phyloP scores from a whole-genome alignment of 2,329 filamentous ascomycete genomes.

The Lachnellula occidentalis region DNA sequence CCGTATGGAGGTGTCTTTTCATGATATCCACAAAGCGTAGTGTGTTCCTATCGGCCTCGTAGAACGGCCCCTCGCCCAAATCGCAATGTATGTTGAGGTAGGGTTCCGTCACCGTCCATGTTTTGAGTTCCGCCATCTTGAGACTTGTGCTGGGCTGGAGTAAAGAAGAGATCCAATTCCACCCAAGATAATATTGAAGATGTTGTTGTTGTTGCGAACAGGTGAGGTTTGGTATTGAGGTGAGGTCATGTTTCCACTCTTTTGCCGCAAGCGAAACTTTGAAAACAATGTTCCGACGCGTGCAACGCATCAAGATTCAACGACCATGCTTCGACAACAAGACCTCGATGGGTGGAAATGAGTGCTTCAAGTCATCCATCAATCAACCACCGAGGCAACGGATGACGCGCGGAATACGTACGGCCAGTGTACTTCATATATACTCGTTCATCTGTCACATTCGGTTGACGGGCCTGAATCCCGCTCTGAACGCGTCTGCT shows the following conservation, averaged over 20 bases:
- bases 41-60: slow-evolving; percentile 57
- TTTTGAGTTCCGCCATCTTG: slow-evolving; percentile 30
- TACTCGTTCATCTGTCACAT: neutral
- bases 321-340: too few relatives aligned
- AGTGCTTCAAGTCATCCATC: too few relatives aligned
- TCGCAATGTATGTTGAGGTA: slow-evolving; percentile 58
- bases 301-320: too few relatives aligned
- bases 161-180: slow-evolving; percentile 12
- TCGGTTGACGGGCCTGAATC: slow-evolving; percentile 11
- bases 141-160: slow-evolving; percentile 3
- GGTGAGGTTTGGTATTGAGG: neutral
- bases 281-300: too few relatives aligned
- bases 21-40: slow-evolving; percentile 82
- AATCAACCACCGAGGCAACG: too few relatives aligned
- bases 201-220: slow-evolving; percentile 1
- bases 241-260: neutral
- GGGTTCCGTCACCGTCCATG: slow-evolving; percentile 42
- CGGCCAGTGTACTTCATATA: neutral
- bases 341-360: too few relatives aligned
- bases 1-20: slow-evolving; percentile 65
- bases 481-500: slow-evolving; percentile 2
- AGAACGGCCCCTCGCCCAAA: slow-evolving; percentile 71
- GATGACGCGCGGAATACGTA: neutral
- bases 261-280: neutral
- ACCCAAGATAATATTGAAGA: slow-evolving; percentile 10